Evolutionary conservation across 2,329 filamentous ascomycete species (phyloP), one percentile per base, ranked within the genome.

Genomic region (Aureobasidium sp.): DNA sequence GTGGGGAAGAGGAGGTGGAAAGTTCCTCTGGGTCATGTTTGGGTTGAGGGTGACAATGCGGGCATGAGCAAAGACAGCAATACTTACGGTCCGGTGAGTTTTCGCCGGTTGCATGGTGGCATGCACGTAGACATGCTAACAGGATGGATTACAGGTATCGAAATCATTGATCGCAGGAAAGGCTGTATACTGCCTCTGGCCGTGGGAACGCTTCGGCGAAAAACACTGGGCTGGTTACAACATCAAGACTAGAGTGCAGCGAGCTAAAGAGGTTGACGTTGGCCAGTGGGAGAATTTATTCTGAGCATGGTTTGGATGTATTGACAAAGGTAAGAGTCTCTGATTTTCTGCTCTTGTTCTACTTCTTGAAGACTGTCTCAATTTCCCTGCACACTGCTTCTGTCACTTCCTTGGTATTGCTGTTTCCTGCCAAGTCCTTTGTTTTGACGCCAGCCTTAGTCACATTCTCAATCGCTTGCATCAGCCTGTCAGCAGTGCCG

Each of bases 21-120:
- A 65, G 84, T 99, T 26, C 93, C 92, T 5, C 82, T 82, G 65
- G 91, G 91, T 20, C 92, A 97, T 77, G 82, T 97, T 32, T 99
- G 94, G 94, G 85, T 99, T 0, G 93, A 97, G 73, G 94, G 94
- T 1, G 94, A 99, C 72, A 91, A 88, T 69, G 83, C 84, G 68
- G 81, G 83, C 56, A 83, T 84, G 68, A 90, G 85, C 61, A 74
- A 87, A 64, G 94, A 99, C 76, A 96, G 91, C 74, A 96, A 96
- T 75, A 85, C 85, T 13, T 97, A 95, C 74, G 94, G 94, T 0
- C 91, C 94, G 5, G 73, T 81, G 47, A 70, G 72, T 64, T 23
- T 34, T 27, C 15, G 12, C 6, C 1, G 1, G 29, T 27, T 29
- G 13, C 12, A 4, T 29, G 2, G 3, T 37, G 41, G n/a, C 8